Conservation (phyloP, 2,329 filamentous ascomycete genomes). For the Phialophora verrucosa region DNA sequence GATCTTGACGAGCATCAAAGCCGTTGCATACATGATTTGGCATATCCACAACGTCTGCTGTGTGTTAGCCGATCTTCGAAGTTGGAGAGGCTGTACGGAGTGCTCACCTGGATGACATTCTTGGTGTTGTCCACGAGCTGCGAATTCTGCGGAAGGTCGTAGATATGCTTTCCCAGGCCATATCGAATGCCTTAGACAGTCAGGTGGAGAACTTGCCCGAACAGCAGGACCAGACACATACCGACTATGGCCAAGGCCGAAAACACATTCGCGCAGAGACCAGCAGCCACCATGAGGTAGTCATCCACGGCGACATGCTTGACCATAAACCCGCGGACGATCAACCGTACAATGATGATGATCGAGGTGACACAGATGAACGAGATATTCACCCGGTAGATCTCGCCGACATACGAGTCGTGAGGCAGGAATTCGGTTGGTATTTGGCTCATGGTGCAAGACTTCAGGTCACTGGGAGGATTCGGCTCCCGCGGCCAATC, state of each 20-base stretch:
- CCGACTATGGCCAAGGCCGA: slow-evolving; percentile 36
- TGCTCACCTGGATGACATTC: slow-evolving; percentile 37
- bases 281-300: slow-evolving; percentile 36
- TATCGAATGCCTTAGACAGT: slow-evolving; percentile 33
- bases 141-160: slow-evolving; percentile 39
- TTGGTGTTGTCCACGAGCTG: slow-evolving; percentile 33
- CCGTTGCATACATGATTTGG: slow-evolving; percentile 57
- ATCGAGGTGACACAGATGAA: slow-evolving; percentile 34
- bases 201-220: neutral
- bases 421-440: slow-evolving; percentile 29
- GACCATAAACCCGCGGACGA: slow-evolving; percentile 35
- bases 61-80: slow-evolving; percentile 13
- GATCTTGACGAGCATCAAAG: slow-evolving; percentile 45
- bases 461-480: neutral
- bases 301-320: slow-evolving; percentile 37
- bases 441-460: slow-evolving; percentile 29
- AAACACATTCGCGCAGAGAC: slow-evolving; percentile 34
- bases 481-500: slow-evolving; percentile 9
- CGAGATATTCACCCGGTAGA: slow-evolving; percentile 32
- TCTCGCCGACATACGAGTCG: slow-evolving; percentile 31
- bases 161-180: slow-evolving; percentile 44
- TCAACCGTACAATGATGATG: slow-evolving; percentile 32
- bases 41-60: slow-evolving; percentile 52
- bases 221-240: slow-evolving; percentile 13
- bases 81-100: slow-evolving; percentile 7